phyloP scores from a whole-genome alignment of 2,329 filamentous ascomycete genomes.

The Pseudohalonectria lignicola region DNA sequence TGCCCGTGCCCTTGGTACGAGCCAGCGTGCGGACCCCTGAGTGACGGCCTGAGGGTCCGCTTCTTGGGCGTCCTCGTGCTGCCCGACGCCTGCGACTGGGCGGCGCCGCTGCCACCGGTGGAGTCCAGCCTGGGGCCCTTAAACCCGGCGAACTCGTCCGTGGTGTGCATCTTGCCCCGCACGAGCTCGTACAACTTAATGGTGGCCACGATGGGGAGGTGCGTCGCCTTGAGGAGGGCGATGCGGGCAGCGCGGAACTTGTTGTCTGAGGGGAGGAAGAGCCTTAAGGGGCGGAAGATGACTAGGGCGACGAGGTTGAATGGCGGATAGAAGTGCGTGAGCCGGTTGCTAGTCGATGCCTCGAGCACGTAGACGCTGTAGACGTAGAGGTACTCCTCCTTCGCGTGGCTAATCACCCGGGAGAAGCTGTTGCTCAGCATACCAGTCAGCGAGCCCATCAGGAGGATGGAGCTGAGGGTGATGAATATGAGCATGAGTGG shows the following conservation, averaged over 20 bases:
- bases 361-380: conserved; percentile 57
- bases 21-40: conserved; percentile 3
- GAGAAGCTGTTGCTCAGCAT: conserved; percentile 68
- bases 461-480: conserved; percentile 64
- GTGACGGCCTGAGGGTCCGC: neutral
- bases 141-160: conserved; percentile 34
- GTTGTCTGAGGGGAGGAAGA: conserved; percentile 52
- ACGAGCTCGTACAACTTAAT: conserved; percentile 58
- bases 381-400: conserved; percentile 71
- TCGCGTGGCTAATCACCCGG: conserved; percentile 50
- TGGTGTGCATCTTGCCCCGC: conserved; percentile 21
- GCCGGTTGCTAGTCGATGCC: conserved; percentile 55
- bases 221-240: conserved; percentile 49
- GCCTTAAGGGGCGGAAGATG: conserved; percentile 59
- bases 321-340: conserved; percentile 61
- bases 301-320: conserved; percentile 65
- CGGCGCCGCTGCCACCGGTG: neutral
- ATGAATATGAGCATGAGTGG: conserved; percentile 64
- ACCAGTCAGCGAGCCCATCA: conserved; percentile 69
- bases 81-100: neutral
- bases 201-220: conserved; percentile 55
- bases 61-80: conserved; percentile 4
- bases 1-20: no score
- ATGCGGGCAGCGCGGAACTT: conserved; percentile 53
- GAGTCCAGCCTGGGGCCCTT: conserved; percentile 27